phyloP scores from a whole-genome alignment of 176 grass and related monocot genomes.

The Cenchrus fungigraminus region DNA sequence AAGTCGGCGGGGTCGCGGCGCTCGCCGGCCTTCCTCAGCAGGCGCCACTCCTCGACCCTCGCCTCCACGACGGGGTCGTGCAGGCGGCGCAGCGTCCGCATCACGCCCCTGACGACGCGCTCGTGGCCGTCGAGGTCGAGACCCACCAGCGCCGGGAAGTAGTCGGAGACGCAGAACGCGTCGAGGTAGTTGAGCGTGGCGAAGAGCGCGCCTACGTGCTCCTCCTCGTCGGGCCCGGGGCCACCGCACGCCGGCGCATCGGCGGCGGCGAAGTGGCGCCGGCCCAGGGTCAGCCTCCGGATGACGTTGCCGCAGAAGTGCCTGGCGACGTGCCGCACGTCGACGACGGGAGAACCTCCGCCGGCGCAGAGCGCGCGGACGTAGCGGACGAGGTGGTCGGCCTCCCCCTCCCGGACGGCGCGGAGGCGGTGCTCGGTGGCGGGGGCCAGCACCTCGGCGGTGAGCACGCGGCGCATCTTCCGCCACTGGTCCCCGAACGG shows the following conservation, averaged over 20 bases:
- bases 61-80: constrained; percentile 41
- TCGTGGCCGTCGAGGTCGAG: constrained; percentile 59
- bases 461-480: constrained; percentile 66
- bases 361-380: background rate
- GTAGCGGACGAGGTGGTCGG: constrained; percentile 51
- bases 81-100: constrained; percentile 31
- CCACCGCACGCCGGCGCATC: background rate
- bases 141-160: constrained; percentile 46
- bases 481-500: constrained; percentile 65
- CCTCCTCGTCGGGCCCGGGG: constrained; percentile 39
- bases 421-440: constrained; percentile 34
- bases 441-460: constrained; percentile 39
- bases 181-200: constrained; percentile 33
- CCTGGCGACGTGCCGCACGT: constrained; percentile 38
- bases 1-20: constrained; percentile 35
- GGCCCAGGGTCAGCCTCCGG: constrained; percentile 47
- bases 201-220: constrained; percentile 51
- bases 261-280: constrained; percentile 28
- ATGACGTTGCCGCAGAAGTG: constrained; percentile 56
- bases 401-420: constrained; percentile 32
- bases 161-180: constrained; percentile 58
- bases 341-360: background rate
- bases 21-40: constrained; percentile 23
- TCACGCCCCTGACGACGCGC: constrained; percentile 32
- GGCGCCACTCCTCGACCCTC: constrained; percentile 47